These are phyloP conservation scores for Neocallimastix lanati DNA, from an alignment of 192 early-diverging fungal species.

Conservation along the genomic window DNA sequence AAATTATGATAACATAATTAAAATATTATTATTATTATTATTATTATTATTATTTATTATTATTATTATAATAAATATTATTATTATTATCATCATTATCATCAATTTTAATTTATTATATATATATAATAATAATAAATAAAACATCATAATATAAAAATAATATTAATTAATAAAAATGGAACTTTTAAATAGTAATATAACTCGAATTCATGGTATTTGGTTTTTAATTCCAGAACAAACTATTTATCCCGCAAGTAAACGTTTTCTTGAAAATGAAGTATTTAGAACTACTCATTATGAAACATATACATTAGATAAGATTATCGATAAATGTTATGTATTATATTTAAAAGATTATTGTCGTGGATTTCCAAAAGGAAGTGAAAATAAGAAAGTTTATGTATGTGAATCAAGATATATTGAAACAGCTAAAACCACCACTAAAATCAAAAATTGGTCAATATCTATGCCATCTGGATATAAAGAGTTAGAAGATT, in stretches of 20 bases:
- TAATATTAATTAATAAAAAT: no score
- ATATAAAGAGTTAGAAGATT: background rate
- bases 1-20: no score
- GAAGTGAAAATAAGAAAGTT: constrained; percentile 16
- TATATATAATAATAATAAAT: no score
- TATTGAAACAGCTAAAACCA: constrained; percentile 27
- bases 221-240: constrained; percentile 52
- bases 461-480: constrained; percentile 18
- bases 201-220: background rate
- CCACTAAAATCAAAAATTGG: constrained; percentile 50
- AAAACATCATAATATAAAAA: no score
- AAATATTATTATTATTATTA: no score
- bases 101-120: no score
- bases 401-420: constrained; percentile 49
- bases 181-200: background rate
- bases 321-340: constrained; percentile 40
- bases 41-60: no score
- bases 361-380: constrained; percentile 26
- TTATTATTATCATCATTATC: no score
- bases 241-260: constrained; percentile 32
- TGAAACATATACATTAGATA: constrained; percentile 24
- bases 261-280: constrained; percentile 41
- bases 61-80: no score
- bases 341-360: constrained; percentile 40
- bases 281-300: constrained; percentile 39